Conservation (phyloP, 1,284 basidiomycete species). For the Peniophora sp. region DNA sequence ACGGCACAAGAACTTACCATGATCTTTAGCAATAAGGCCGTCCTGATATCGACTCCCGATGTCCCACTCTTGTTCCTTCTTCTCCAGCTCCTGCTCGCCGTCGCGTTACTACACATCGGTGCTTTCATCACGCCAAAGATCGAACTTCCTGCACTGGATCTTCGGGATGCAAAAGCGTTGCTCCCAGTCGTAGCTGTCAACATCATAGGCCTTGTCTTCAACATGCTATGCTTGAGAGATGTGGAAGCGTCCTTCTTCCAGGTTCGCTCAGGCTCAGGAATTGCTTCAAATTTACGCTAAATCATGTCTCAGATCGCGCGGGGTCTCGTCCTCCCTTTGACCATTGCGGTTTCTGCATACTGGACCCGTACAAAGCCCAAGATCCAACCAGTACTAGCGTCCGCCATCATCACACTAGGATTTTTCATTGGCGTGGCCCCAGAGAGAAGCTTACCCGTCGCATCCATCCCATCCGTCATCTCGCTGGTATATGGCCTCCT, state of each 20-base stretch:
- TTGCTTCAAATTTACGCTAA: not conserved
- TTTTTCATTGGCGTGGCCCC: slow-evolving; percentile 61
- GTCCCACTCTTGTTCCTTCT: slow-evolving; percentile 65
- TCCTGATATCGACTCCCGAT: slow-evolving; percentile 57
- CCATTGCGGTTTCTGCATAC: slow-evolving; percentile 53
- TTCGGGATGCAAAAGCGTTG: slow-evolving; percentile 46
- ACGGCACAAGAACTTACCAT: not conserved
- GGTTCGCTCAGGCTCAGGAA: slow-evolving; percentile 24
- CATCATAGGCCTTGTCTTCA: slow-evolving; percentile 68
- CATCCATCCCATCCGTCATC: slow-evolving; percentile 36
- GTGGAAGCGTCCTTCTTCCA: slow-evolving; percentile 77
- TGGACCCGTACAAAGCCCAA: slow-evolving; percentile 41
- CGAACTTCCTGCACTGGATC: slow-evolving; percentile 48
- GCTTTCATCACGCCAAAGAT: slow-evolving; percentile 39
- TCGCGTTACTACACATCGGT: slow-evolving; percentile 50
- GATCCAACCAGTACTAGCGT: slow-evolving; percentile 41
- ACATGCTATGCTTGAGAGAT: slow-evolving; percentile 65
- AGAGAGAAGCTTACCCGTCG: slow-evolving; percentile 14
- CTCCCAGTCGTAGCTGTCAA: slow-evolving; percentile 59
- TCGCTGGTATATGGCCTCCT: slow-evolving; percentile 62
- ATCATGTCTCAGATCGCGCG: slow-evolving; percentile 53
- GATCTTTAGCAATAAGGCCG: slow-evolving; percentile 58
- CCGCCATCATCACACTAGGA: slow-evolving; percentile 47
- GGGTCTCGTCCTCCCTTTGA: slow-evolving; percentile 71
- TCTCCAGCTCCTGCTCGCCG: slow-evolving; percentile 61